A percentile compares a stretch with the other conserved stretches of the same genome.
Conservation (phyloP, 106 monocot species). For the Alisma plantagoaquatica region DNA sequence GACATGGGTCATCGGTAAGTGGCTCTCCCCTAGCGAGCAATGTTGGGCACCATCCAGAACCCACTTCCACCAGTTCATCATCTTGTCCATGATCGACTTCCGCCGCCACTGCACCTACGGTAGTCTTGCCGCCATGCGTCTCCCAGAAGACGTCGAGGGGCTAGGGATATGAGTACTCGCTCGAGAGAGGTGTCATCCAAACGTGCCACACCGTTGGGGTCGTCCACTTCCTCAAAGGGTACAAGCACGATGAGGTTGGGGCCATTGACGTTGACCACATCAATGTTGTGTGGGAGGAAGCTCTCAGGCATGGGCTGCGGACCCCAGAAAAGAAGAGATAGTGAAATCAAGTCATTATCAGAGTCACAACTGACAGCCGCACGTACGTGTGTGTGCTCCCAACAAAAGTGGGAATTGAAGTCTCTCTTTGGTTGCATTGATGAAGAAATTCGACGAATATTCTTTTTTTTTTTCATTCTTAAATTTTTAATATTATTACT, state of each 20-base stretch:
- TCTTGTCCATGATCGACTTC: conserved; percentile 76
- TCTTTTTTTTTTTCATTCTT: too few species aligned
- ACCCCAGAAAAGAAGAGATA: too few species aligned
- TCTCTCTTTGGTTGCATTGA: too few species aligned
- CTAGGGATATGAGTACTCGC: conserved; percentile 76
- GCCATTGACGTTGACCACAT: conserved; percentile 89
- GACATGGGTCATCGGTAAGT: conserved; percentile 97
- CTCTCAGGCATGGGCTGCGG: conserved; percentile 60
- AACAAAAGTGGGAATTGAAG: not conserved
- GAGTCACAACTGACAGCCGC: too few species aligned
- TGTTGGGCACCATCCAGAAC: conserved; percentile 87
- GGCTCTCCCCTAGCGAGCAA: too few species aligned
- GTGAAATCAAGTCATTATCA: too few species aligned
- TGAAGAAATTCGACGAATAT: too few species aligned
- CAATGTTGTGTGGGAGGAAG: conserved; percentile 77
- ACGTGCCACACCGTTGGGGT: conserved; percentile 90
- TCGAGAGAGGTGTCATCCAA: conserved; percentile 76
- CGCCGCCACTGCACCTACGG: conserved; percentile 88
- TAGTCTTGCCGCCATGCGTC: conserved; percentile 79
- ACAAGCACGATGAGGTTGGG: conserved; percentile 89
- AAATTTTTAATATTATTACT: too few species aligned
- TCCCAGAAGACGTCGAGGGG: conserved; percentile 76
- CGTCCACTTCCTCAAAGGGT: conserved; percentile 79
- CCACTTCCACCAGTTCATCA: conserved; percentile 96
- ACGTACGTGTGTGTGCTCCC: conserved; percentile 4